Conservation (phyloP, 768 basidiomycete genomes). For the Rhodotorula babjevae region DNA sequence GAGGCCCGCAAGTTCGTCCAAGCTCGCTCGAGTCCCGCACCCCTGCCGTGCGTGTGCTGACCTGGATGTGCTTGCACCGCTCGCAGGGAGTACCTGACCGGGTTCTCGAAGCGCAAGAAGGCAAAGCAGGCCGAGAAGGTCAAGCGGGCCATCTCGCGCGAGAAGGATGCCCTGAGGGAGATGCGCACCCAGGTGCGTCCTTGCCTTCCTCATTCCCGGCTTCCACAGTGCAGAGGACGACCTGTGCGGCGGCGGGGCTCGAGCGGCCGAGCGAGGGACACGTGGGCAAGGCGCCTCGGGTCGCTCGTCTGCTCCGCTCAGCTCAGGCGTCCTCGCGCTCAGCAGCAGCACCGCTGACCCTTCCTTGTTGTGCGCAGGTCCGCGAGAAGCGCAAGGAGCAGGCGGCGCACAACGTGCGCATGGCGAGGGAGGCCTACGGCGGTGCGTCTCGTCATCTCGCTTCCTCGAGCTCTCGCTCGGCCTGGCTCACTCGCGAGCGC, state of each 20-base stretch:
- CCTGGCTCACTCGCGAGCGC: too few relatives aligned
- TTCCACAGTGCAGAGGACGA: too few relatives aligned
- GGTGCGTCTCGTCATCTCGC: constrained; percentile 10
- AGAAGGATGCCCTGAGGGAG: constrained; percentile 26
- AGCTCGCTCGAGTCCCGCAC: background rate
- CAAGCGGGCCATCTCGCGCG: constrained; percentile 32
- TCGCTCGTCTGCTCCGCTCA: too few relatives aligned
- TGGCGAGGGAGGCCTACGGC: constrained; percentile 31
- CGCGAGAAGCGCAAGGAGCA: constrained; percentile 33
- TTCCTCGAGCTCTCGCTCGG: background rate
- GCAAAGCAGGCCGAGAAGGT: constrained; percentile 26
- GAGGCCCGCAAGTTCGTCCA: constrained; percentile 32
- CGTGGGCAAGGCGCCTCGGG: too few relatives aligned
- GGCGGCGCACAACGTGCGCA: constrained; percentile 29
- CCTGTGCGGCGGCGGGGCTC: too few relatives aligned
- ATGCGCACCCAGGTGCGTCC: constrained; percentile 12
- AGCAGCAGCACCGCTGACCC: too few relatives aligned
- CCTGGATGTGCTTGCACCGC: background rate
- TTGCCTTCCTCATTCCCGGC: too few relatives aligned
- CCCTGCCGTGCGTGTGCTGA: background rate
- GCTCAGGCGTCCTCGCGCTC: background rate
- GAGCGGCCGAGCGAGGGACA: too few relatives aligned
- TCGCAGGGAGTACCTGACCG: constrained; percentile 35
- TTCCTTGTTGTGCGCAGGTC: background rate
- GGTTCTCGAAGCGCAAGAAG: constrained; percentile 37